Evolutionary conservation across 305 asterid genomes (phyloP).

Genomic region (Fraxinus ornus): DNA sequence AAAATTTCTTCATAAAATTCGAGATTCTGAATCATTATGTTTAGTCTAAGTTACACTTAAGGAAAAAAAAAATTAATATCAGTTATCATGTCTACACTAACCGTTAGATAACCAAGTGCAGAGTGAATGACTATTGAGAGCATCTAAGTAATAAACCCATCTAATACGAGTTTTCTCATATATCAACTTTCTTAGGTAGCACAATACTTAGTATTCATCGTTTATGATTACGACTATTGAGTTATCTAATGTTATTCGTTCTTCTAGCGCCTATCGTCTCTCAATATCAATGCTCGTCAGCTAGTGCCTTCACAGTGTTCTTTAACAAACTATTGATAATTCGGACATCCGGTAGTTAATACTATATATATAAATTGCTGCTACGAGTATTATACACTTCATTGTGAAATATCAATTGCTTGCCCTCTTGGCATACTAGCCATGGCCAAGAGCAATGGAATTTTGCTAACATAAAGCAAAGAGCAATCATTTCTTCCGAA

Average conservation of each 20-base stretch:
- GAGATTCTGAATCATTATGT: background rate
- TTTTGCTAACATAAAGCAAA: background rate
- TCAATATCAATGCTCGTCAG: too few relatives aligned
- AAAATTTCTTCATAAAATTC: too few relatives aligned
- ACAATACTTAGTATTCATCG: background rate
- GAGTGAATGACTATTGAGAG: background rate
- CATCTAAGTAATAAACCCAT: too few relatives aligned
- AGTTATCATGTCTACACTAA: background rate
- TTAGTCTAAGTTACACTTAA: background rate
- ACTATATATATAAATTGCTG: too few relatives aligned
- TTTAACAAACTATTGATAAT: too few relatives aligned
- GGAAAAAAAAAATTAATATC: too few relatives aligned
- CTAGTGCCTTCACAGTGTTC: background rate
- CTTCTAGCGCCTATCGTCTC: background rate
- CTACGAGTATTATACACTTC: background rate
- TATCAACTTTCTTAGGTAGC: background rate
- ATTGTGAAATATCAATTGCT: background rate
- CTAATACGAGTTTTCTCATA: background rate
- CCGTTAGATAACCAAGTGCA: background rate
- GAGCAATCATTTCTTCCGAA: background rate
- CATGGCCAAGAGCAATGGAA: background rate
- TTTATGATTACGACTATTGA: too few relatives aligned
- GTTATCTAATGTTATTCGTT: background rate
- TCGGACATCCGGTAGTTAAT: too few relatives aligned
- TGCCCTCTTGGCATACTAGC: background rate